Evolutionary conservation across 2,329 filamentous ascomycete genomes (phyloP).

Genomic region (Pyrenophora seminiperda): DNA sequence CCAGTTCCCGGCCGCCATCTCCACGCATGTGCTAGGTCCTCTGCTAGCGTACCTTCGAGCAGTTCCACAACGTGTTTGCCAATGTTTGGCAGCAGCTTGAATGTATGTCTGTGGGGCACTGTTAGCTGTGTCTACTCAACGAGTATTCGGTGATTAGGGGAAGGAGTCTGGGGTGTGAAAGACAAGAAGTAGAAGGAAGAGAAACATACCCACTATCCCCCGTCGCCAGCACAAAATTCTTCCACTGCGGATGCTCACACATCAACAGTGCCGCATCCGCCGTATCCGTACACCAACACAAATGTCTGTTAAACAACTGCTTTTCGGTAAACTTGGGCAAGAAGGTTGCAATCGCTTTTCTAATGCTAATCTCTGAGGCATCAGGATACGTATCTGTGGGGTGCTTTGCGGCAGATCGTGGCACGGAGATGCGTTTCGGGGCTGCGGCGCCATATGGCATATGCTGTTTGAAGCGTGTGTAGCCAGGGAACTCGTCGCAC

Average conservation of each 20-base stretch:
- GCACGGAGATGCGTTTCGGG: slow-evolving; percentile 60
- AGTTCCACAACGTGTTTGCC: slow-evolving; percentile 56
- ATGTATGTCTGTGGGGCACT: slow-evolving; percentile 46
- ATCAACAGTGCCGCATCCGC: slow-evolving; percentile 68
- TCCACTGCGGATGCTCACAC: slow-evolving; percentile 57
- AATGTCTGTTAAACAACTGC: slow-evolving; percentile 50
- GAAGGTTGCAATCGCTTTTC: slow-evolving; percentile 49
- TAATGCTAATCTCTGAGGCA: slow-evolving; percentile 50
- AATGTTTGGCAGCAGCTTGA: slow-evolving; percentile 55
- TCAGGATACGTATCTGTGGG: slow-evolving; percentile 54
- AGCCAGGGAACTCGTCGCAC: slow-evolving; percentile 64
- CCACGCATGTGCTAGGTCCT: slow-evolving; percentile 51
- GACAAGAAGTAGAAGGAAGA: slow-evolving; percentile 2
- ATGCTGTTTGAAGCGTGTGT: slow-evolving; percentile 41
- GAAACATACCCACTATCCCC: slow-evolving; percentile 53
- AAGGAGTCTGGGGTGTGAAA: too few relatives aligned
- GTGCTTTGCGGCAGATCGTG: slow-evolving; percentile 52
- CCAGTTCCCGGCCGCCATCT: slow-evolving; percentile 53
- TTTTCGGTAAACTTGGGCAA: slow-evolving; percentile 50
- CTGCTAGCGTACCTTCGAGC: slow-evolving; percentile 49
- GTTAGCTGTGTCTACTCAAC: slow-evolving; percentile 2
- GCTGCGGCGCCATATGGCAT: slow-evolving; percentile 54
- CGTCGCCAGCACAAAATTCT: slow-evolving; percentile 55
- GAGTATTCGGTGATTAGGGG: too few relatives aligned
- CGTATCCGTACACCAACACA: slow-evolving; percentile 67